These are phyloP conservation scores for Lepidium didymum DNA, from an alignment of 345 rosid species.

Conservation along the genomic window DNA sequence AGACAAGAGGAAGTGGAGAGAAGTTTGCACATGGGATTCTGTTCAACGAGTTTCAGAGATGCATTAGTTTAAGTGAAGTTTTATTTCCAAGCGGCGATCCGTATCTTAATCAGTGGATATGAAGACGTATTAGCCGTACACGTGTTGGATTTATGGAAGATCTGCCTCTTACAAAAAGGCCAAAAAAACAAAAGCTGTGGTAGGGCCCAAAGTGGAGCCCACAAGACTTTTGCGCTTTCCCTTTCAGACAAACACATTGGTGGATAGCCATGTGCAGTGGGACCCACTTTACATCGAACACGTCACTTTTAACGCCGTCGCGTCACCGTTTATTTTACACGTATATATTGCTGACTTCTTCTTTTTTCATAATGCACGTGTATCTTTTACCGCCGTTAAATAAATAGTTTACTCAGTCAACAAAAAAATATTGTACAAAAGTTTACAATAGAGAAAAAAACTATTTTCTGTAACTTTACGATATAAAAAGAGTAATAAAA, in stretches of 20 bases:
- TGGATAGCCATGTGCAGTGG: conserved; percentile 28
- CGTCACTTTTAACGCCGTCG: conserved; percentile 32
- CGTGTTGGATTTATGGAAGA: conserved; percentile 10
- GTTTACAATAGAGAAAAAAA: background rate
- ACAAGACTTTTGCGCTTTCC: conserved; percentile 12
- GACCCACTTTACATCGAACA: conserved; percentile 17
- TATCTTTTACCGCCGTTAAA: conserved; percentile 25
- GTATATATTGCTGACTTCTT: background rate
- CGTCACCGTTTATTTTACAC: conserved; percentile 25
- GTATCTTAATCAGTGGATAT: background rate
- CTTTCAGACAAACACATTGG: conserved; percentile 30
- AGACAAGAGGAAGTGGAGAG: conserved; percentile 29
- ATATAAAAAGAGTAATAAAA: background rate
- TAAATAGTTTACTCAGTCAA: conserved; percentile 3
- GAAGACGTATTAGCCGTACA: conserved; percentile 10
- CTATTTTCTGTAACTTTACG: background rate
- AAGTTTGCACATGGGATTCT: conserved; percentile 30
- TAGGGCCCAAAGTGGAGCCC: conserved; percentile 8
- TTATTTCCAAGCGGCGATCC: conserved; percentile 25
- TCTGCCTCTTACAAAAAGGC: background rate
- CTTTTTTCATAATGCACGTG: background rate
- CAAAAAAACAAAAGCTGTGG: conserved; percentile 7
- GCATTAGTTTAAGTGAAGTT: conserved; percentile 2
- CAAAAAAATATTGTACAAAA: background rate
- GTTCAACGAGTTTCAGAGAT: conserved; percentile 22